These are phyloP conservation scores for Dothideomycetes sp. DNA, from an alignment of 2,329 filamentous ascomycete genomes.

Conservation along the genomic window DNA sequence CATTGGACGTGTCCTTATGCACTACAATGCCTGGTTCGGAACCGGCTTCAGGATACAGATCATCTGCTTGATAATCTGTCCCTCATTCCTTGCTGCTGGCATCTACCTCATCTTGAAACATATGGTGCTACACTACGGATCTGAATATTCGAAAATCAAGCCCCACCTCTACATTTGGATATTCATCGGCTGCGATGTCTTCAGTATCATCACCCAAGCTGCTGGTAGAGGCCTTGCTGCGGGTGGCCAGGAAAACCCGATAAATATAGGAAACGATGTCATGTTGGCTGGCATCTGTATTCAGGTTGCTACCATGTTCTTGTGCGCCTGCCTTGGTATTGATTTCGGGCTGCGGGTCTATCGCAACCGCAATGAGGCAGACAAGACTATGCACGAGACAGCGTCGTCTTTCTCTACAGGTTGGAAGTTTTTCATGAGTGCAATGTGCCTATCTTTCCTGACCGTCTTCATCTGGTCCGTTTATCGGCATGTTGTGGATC, in stretches of 20 bases:
- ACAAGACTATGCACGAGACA: neutral
- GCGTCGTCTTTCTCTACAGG: constrained; percentile 11
- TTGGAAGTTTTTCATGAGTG: constrained; percentile 47
- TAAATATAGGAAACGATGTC: constrained; percentile 30
- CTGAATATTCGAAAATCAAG: constrained; percentile 27
- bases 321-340: constrained; percentile 29
- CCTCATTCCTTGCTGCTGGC: constrained; percentile 33
- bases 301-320: constrained; percentile 31
- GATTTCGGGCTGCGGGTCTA: constrained; percentile 24
- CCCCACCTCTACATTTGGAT: constrained; percentile 37
- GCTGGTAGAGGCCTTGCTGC: constrained; percentile 32
- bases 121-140: constrained; percentile 32
- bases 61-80: constrained; percentile 30
- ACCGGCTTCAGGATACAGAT: constrained; percentile 31
- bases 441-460: constrained; percentile 46
- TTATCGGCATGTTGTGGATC: constrained; percentile 40
- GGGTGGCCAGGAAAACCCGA: constrained; percentile 17
- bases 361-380: neutral
- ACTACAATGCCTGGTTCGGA: constrained; percentile 26
- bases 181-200: constrained; percentile 39
- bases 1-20: constrained; percentile 29
- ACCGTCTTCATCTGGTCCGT: constrained; percentile 55
- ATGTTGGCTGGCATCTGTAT: constrained; percentile 35
- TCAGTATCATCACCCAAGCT: constrained; percentile 35
- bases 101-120: constrained; percentile 38